phyloP scores from a whole-genome alignment of 2,329 filamentous ascomycete genomes.

The Trichoderma sp. region DNA sequence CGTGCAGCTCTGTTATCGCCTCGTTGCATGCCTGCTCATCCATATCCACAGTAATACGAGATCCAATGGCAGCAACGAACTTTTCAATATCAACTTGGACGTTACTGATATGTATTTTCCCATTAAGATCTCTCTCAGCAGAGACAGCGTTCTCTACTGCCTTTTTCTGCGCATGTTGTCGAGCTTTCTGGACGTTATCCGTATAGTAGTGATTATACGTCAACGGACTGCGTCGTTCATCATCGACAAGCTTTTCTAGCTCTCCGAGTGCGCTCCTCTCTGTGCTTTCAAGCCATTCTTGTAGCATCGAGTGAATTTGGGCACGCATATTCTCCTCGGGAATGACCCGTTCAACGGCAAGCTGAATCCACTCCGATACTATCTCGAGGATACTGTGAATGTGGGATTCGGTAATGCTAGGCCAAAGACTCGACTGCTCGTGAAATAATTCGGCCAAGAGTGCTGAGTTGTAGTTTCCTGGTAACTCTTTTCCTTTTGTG shows the following conservation, averaged over 20 bases:
- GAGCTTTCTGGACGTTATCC: not conserved
- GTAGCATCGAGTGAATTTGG: not conserved
- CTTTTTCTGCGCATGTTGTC: not conserved
- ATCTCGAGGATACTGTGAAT: not conserved
- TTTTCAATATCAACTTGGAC: not conserved
- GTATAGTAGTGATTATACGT: slow-evolving; percentile 9
- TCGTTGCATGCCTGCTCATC: not conserved
- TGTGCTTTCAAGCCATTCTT: not conserved
- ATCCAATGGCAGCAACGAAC: not conserved
- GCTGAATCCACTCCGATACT: not conserved
- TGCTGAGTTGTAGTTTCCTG: not conserved
- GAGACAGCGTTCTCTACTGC: not conserved
- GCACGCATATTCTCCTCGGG: not conserved
- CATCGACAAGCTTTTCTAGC: not conserved
- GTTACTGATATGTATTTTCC: not conserved
- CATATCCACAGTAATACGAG: not conserved
- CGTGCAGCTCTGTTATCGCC: not conserved
- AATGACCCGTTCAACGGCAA: not conserved
- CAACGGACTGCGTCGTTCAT: not conserved
- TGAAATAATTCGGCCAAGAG: not conserved
- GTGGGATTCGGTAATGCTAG: not conserved
- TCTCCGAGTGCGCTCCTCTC: not conserved
- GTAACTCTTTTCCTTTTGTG: not conserved
- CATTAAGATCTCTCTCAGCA: not conserved
- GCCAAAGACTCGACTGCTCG: not conserved